phyloP scores from a whole-genome alignment of 2,329 filamentous ascomycete species.

The Atkinsonella texensis region DNA sequence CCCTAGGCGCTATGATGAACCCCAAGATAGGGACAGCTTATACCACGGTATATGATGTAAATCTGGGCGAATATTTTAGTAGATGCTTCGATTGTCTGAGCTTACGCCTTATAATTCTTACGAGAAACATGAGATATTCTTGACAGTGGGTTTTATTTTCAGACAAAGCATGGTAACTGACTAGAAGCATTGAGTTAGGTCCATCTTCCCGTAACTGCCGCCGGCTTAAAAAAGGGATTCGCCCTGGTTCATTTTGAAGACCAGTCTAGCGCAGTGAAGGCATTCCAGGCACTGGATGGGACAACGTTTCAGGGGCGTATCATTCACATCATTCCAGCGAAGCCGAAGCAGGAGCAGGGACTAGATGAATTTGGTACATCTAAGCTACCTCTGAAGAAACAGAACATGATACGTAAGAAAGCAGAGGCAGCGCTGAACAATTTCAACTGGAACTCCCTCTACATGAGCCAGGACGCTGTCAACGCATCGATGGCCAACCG shows the following conservation, averaged over 20 bases:
- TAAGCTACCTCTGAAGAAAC: constrained; percentile 87
- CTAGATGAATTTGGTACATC: constrained; percentile 83
- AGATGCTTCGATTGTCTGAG: constrained; percentile 94
- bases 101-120: constrained; percentile 17
- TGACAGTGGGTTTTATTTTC: background rate
- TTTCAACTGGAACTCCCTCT: constrained; percentile 99
- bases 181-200: constrained; percentile 43
- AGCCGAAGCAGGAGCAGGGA: constrained; percentile 67
- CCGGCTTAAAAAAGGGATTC: constrained; percentile 75
- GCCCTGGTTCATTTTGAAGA: constrained; percentile 73
- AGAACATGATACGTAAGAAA: constrained; percentile 80
- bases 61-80: constrained; percentile 98
- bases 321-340: constrained; percentile 77
- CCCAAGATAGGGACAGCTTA: constrained; percentile 99
- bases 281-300: constrained; percentile 70
- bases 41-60: constrained; percentile 85
- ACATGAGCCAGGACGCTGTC: constrained; percentile 93
- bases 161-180: constrained; percentile 13
- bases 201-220: constrained; percentile 66
- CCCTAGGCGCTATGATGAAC: constrained; percentile 66
- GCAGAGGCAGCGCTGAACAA: constrained; percentile 62
- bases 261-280: constrained; percentile 60
- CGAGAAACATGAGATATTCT: constrained; percentile 7
- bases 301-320: constrained; percentile 86
- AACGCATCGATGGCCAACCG: constrained; percentile 80